Percentiles rank a stretch among this genome's conserved stretches.
Conservation (phyloP, 1,284 basidiomycete species). For the Termitomyces sp. region DNA sequence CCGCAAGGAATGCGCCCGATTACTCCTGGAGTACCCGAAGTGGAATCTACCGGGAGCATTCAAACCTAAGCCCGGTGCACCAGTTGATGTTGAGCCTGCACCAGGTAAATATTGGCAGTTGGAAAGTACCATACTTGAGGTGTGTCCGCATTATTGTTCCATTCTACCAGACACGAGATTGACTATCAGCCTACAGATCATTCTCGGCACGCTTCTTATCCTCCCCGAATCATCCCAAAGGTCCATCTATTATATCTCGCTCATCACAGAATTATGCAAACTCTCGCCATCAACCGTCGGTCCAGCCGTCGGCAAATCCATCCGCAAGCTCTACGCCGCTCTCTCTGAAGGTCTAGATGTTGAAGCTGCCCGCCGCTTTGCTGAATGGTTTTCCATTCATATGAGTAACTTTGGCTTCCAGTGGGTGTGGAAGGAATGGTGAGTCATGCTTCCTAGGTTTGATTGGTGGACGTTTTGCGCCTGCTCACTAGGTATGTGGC, state of each 20-base stretch:
- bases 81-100: conserved; percentile 40
- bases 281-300: conserved; percentile 88
- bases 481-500: neutral
- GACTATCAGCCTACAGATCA: conserved; percentile 41
- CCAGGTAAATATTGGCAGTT: conserved; percentile 69
- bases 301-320: conserved; percentile 93
- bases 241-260: conserved; percentile 81
- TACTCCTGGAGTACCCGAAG: conserved; percentile 84
- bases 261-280: conserved; percentile 94
- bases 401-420: conserved; percentile 98
- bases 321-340: conserved; percentile 77
- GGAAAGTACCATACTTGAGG: conserved; percentile 79
- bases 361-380: conserved; percentile 75
- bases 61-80: conserved; percentile 60
- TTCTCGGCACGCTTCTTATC: conserved; percentile 73
- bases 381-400: conserved; percentile 95
- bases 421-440: conserved; percentile 99
- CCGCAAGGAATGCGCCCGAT: conserved; percentile 87
- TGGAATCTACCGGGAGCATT: conserved; percentile 86
- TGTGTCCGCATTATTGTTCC: conserved; percentile 23
- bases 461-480: neutral
- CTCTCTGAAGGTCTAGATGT: conserved; percentile 83
- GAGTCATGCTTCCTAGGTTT: conserved; percentile 20
- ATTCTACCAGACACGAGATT: conserved; percentile 4
- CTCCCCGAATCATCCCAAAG: conserved; percentile 78